A percentile compares a stretch with the other conserved stretches of the same genome.
phyloP scores from a whole-genome alignment of 805 yeast species.

The Komagataella pastoris region DNA sequence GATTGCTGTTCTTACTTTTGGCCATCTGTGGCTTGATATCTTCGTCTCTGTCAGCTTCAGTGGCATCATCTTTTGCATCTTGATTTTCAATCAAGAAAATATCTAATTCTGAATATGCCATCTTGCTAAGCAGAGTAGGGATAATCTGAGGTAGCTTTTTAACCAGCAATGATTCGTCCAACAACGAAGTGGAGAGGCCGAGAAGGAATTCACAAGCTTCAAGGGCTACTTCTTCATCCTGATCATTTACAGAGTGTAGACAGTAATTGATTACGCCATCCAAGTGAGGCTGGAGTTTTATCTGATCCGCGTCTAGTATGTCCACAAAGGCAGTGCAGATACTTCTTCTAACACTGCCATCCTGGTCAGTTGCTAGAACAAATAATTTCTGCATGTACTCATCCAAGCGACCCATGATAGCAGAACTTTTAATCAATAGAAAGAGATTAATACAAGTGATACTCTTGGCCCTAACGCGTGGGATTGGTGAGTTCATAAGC shows the following conservation, averaged over 20 bases:
- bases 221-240: constrained; percentile 63
- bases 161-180: constrained; percentile 40
- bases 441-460: constrained; percentile 69
- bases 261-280: constrained; percentile 80
- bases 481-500: constrained; percentile 25
- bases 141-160: constrained; percentile 50
- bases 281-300: constrained; percentile 65
- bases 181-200: constrained; percentile 51
- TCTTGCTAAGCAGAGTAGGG: constrained; percentile 67
- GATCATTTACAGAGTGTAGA: constrained; percentile 57
- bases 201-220: constrained; percentile 91
- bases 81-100: constrained; percentile 46
- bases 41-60: constrained; percentile 70
- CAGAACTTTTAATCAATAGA: constrained; percentile 55
- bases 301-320: constrained; percentile 68
- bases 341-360: constrained; percentile 50
- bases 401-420: constrained; percentile 52
- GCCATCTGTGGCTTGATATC: constrained; percentile 79
- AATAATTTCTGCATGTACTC: constrained; percentile 53
- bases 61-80: constrained; percentile 66
- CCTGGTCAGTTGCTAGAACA: constrained; percentile 48
- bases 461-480: constrained; percentile 45
- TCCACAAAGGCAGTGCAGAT: constrained; percentile 66
- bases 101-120: constrained; percentile 84
- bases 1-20: constrained; percentile 38